A percentile compares a stretch with the other conserved stretches of the same genome.
Conservation (phyloP, 1,139 yeast genomes). For the Magnusiomyces fungicola region DNA sequence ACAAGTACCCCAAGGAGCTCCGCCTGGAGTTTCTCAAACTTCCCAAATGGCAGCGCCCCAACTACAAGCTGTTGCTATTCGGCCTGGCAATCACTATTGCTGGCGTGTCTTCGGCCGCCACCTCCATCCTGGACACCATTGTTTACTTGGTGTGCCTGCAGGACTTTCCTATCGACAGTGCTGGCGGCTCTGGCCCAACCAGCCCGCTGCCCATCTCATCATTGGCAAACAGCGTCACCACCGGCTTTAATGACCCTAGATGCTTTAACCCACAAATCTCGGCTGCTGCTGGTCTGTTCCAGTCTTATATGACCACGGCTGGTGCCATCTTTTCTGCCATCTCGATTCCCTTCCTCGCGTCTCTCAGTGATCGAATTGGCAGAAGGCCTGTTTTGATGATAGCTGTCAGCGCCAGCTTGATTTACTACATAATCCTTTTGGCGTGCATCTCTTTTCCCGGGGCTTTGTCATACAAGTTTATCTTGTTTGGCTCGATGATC, state of each 20-base stretch:
- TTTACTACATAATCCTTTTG: slow-evolving; percentile 25
- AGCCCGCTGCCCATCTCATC: neutral
- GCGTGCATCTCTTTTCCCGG: slow-evolving; percentile 25
- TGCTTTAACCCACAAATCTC: slow-evolving; percentile 24
- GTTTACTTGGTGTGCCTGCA: slow-evolving; percentile 23
- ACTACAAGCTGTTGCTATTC: slow-evolving; percentile 15
- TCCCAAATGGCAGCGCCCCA: slow-evolving; percentile 18
- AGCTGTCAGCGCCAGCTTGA: slow-evolving; percentile 21
- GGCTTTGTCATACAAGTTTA: slow-evolving; percentile 32
- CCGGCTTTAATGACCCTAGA: slow-evolving; percentile 19
- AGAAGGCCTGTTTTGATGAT: slow-evolving; percentile 38
- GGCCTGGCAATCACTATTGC: slow-evolving; percentile 17
- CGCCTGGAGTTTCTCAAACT: slow-evolving; percentile 12
- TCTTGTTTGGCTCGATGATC: slow-evolving; percentile 36
- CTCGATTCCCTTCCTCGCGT: slow-evolving; percentile 40
- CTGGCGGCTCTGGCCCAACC: neutral
- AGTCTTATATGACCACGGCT: slow-evolving; percentile 22
- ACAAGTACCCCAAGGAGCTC: neutral
- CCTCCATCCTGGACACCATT: slow-evolving; percentile 24
- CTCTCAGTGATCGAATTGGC: slow-evolving; percentile 59
- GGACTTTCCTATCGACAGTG: slow-evolving; percentile 11
- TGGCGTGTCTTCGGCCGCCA: slow-evolving; percentile 20
- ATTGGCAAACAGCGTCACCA: neutral
- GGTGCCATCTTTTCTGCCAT: slow-evolving; percentile 22
- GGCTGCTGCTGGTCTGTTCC: slow-evolving; percentile 24